These are phyloP conservation scores for Paragyromitra xinjiangensis DNA, from an alignment of 495 filamentous ascomycete genomes.

Conservation along the genomic window DNA sequence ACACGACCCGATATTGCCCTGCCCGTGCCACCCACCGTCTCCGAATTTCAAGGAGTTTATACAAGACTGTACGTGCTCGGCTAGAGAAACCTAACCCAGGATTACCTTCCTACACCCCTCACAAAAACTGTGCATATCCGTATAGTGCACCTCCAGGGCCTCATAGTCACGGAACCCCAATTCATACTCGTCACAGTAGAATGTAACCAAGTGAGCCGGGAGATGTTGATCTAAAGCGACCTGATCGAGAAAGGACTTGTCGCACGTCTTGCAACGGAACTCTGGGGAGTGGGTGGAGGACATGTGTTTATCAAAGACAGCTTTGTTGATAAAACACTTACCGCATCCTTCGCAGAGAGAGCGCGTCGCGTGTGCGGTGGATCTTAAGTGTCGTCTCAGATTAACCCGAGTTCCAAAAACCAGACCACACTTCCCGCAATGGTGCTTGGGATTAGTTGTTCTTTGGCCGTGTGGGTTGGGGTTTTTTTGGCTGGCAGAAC, in stretches of 20 bases:
- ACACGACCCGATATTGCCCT: not conserved
- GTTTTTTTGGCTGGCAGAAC: too few species aligned
- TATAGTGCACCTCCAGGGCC: conserved; percentile 15
- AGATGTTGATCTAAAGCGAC: conserved; percentile 20
- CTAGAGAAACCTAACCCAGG: not conserved
- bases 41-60: not conserved
- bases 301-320: not conserved
- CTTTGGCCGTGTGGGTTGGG: too few species aligned
- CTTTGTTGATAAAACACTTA: not conserved
- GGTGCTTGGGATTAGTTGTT: too few species aligned
- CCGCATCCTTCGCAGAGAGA: not conserved
- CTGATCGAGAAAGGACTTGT: conserved; percentile 14
- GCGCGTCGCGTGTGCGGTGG: too few species aligned
- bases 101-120: not conserved
- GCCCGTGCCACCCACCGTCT: conserved; percentile 12
- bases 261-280: not conserved
- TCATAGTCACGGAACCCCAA: conserved; percentile 12
- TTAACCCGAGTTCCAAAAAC: too few species aligned
- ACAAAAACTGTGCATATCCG: not conserved
- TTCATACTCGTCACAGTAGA: conserved; percentile 36
- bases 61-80: not conserved
- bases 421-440: too few species aligned
- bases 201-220: conserved; percentile 9
- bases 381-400: too few species aligned
- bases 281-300: not conserved